Percentiles rank a stretch among this genome's conserved stretches.
Evolutionary conservation across 2,329 filamentous ascomycete genomes (phyloP).

Genomic region (Diplodia mutila): DNA sequence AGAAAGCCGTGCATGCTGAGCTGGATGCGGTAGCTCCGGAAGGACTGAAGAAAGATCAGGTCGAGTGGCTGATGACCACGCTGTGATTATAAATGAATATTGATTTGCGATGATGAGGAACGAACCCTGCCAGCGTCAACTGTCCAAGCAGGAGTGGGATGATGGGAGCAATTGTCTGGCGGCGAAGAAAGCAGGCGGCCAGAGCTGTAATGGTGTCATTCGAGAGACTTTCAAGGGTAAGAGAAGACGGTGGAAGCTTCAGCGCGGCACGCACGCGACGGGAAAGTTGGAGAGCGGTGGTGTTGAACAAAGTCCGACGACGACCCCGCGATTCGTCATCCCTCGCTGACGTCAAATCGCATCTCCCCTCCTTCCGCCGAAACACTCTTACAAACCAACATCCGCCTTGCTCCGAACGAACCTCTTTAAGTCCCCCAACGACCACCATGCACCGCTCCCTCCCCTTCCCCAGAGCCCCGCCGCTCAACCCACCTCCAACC

Average conservation of each 20-base stretch:
- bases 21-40: too few species aligned
- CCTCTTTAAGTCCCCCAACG: neutral
- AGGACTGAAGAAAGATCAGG: neutral
- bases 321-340: neutral
- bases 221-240: too few species aligned
- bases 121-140: neutral
- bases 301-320: neutral
- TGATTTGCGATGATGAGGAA: neutral
- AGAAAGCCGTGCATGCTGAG: too few species aligned
- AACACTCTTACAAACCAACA: neutral
- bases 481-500: too few species aligned
- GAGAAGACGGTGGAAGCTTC: neutral
- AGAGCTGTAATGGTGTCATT: too few species aligned
- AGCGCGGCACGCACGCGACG: neutral
- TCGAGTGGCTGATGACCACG: slow-evolving; percentile 1
- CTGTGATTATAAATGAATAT: neutral
- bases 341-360: neutral
- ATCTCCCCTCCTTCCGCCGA: neutral
- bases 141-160: neutral
- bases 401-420: neutral
- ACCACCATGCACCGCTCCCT: neutral
- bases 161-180: too few species aligned
- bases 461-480: too few species aligned
- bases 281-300: neutral
- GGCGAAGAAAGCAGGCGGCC: too few species aligned